These are phyloP conservation scores for Physcomitrellopsis africana DNA, from an alignment of 225 moss, liverwort and hornwort species.

Conservation along the genomic window DNA sequence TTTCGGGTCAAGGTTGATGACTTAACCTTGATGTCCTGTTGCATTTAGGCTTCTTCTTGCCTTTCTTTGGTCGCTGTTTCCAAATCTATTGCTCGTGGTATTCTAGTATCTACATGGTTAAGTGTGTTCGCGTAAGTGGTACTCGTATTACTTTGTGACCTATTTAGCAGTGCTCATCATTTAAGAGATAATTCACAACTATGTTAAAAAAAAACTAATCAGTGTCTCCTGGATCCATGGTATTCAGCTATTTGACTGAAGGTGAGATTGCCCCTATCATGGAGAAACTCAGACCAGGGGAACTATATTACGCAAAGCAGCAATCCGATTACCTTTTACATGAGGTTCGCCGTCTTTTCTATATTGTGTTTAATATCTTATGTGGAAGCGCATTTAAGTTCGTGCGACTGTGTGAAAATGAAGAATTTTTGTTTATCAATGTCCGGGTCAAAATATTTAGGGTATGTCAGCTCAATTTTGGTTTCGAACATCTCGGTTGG, in stretches of 20 bases:
- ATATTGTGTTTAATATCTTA: background rate
- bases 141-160: background rate
- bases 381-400: constrained; percentile 7
- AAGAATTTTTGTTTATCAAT: background rate
- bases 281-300: constrained; percentile 69
- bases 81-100: background rate
- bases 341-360: constrained; percentile 42
- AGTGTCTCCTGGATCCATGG: constrained; percentile 12
- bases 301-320: constrained; percentile 67
- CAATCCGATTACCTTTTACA: constrained; percentile 71
- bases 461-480: constrained; percentile 5
- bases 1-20: background rate
- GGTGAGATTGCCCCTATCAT: constrained; percentile 66
- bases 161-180: constrained; percentile 12
- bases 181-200: background rate
- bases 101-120: background rate
- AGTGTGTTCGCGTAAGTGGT: constrained; percentile 1
- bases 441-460: background rate
- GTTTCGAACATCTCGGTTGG: background rate
- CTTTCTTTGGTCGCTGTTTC: background rate
- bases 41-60: background rate
- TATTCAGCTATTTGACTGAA: constrained; percentile 54
- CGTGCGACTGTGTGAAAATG: background rate
- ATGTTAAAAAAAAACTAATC: background rate
- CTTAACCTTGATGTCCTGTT: constrained; percentile 10